Percentiles rank a stretch among this genome's conserved stretches.
These are phyloP conservation scores for Phycomyces nitens DNA, from an alignment of 192 early-diverging fungal species.

Conservation along the genomic window DNA sequence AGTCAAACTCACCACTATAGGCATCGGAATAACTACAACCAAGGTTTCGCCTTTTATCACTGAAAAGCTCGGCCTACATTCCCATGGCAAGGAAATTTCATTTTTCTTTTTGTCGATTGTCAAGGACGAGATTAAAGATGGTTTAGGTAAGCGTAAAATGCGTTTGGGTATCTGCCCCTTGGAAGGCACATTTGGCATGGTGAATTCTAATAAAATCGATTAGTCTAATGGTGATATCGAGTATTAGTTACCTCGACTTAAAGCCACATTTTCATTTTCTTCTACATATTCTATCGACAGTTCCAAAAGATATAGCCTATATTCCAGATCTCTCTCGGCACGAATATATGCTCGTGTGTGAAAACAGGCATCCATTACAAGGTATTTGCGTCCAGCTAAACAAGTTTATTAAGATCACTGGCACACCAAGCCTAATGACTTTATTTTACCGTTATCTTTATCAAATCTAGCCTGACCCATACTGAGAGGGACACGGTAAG, in stretches of 20 bases:
- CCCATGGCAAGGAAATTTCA: no score
- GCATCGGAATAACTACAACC: slow-evolving; percentile 6
- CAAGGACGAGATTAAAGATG: slow-evolving; percentile 39
- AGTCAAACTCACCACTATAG: slow-evolving; percentile 6
- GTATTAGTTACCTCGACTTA: slow-evolving; percentile 56
- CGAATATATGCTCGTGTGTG: slow-evolving; percentile 54
- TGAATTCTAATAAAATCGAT: slow-evolving; percentile 45
- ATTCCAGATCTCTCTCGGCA: slow-evolving; percentile 55
- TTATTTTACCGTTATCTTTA: neutral
- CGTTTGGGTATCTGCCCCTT: slow-evolving; percentile 61
- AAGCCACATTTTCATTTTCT: slow-evolving; percentile 50
- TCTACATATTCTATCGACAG: slow-evolving; percentile 66
- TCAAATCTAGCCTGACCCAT: slow-evolving; percentile 50
- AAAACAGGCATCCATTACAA: slow-evolving; percentile 70
- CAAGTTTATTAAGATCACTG: neutral
- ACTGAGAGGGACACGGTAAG: slow-evolving; percentile 64
- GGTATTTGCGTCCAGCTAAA: slow-evolving; percentile 40
- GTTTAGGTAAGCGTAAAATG: slow-evolving; percentile 49
- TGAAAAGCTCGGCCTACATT: no score
- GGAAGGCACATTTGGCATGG: slow-evolving; percentile 47
- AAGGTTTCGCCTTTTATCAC: slow-evolving; percentile 1
- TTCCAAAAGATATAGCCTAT: slow-evolving; percentile 64
- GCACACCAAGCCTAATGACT: neutral
- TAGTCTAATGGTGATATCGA: neutral
- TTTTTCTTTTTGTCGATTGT: neutral